These are phyloP conservation scores for Russula griseocarnosa DNA, from an alignment of 768 basidiomycete species.

Conservation along the genomic window DNA sequence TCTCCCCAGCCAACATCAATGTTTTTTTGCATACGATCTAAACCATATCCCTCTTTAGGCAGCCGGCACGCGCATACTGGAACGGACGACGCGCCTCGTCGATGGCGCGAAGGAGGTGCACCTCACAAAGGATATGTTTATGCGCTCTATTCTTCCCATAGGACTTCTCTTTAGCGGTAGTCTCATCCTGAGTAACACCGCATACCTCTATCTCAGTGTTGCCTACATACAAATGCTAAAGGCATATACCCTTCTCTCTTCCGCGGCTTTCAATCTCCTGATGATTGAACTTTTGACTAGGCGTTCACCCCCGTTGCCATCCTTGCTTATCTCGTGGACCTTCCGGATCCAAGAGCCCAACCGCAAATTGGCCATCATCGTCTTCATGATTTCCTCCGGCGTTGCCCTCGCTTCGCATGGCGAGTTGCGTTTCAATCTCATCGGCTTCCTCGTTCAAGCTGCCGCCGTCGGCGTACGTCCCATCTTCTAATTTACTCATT, in stretches of 20 bases:
- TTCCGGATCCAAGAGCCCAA: conserved; percentile 87
- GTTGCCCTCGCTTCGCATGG: conserved; percentile 89
- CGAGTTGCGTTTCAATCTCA: conserved; percentile 77
- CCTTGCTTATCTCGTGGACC: conserved; percentile 87
- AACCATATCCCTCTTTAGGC: conserved; percentile 40
- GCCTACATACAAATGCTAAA: conserved; percentile 98
- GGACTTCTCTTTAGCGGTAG: conserved; percentile 91
- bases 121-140: conserved; percentile 73
- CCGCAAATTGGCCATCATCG: conserved; percentile 73
- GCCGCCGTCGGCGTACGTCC: conserved; percentile 75
- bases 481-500: not conserved
- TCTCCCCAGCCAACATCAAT: not conserved
- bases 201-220: conserved; percentile 87
- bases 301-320: conserved; percentile 90
- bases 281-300: conserved; percentile 39
- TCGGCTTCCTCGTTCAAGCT: conserved; percentile 86
- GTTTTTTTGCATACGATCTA: not conserved
- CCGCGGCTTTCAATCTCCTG: not conserved
- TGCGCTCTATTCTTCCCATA: conserved; percentile 87
- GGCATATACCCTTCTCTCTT: conserved; percentile 38
- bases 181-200: conserved; percentile 86
- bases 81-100: conserved; percentile 75
- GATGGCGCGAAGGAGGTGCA: conserved; percentile 76
- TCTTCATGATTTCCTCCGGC: conserved; percentile 85
- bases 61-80: conserved; percentile 80